Percentiles rank a stretch among this genome's conserved stretches.
These are phyloP conservation scores for Aschersonia sp. DNA, from an alignment of 2,329 filamentous ascomycete genomes.

Conservation along the genomic window DNA sequence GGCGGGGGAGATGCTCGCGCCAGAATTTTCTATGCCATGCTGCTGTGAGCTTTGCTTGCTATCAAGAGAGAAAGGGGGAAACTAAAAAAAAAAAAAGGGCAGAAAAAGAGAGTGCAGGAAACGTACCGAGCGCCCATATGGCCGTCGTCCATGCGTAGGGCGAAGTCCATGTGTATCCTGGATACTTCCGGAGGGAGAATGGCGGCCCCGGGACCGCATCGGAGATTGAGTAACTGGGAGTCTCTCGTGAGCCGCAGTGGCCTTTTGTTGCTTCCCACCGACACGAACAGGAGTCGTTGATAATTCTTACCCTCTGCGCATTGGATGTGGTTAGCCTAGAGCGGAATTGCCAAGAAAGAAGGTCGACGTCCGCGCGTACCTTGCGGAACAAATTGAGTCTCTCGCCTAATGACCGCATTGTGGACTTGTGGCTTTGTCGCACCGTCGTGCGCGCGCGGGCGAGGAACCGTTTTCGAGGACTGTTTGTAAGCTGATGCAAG, in stretches of 20 bases:
- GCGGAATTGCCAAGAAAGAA: not conserved
- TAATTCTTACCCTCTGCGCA: constrained; percentile 1
- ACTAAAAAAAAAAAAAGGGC: constrained; percentile 9
- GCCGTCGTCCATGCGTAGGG: constrained; percentile 43
- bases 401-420: constrained; percentile 37
- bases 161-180: constrained; percentile 62
- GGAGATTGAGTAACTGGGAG: constrained; percentile 54
- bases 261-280: constrained; percentile 20
- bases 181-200: constrained; percentile 64
- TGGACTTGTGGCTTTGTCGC: constrained; percentile 4
- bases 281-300: constrained; percentile 13
- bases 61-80: no score
- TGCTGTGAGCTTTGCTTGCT: constrained; percentile 7
- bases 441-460: no score
- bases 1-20: constrained; percentile 62
- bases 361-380: constrained; percentile 29
- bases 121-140: constrained; percentile 60
- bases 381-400: constrained; percentile 61
- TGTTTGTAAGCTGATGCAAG: no score
- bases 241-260: not conserved
- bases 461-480: not conserved
- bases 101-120: constrained; percentile 5
- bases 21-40: constrained; percentile 64
- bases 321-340: not conserved
- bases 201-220: constrained; percentile 70